Evolutionary conservation across 495 filamentous ascomycete species (phyloP).

Genomic region (Lasiosphaeria hispida): DNA sequence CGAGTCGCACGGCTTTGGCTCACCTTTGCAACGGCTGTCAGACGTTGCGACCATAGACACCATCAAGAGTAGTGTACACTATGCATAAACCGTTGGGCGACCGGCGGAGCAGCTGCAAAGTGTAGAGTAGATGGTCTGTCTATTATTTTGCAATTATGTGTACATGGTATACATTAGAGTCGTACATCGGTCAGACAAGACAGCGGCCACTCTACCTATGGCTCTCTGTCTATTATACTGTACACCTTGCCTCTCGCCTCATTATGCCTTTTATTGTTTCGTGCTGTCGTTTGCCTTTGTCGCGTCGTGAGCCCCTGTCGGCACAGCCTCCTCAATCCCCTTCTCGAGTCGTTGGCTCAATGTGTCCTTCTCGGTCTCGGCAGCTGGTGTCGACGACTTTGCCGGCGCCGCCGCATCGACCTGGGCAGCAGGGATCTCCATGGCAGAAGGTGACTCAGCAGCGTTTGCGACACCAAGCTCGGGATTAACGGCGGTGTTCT

Average conservation of each 20-base stretch:
- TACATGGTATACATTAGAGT: constrained; percentile 1
- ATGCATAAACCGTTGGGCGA: background rate
- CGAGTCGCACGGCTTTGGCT: background rate
- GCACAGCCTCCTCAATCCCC: constrained; percentile 7
- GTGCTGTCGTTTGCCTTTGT: constrained; percentile 28
- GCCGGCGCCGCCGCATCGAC: constrained; percentile 7
- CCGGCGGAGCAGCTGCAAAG: background rate
- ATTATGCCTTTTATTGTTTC: constrained; percentile 17
- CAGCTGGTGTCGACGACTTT: background rate
- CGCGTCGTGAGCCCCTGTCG: constrained; percentile 25
- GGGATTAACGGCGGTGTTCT: constrained; percentile 19
- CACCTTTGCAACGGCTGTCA: background rate
- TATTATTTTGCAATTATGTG: background rate
- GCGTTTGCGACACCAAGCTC: constrained; percentile 9
- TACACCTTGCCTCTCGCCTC: background rate
- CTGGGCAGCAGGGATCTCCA: background rate
- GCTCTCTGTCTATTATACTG: constrained; percentile 3
- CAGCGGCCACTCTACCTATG: background rate
- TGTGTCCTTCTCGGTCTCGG: constrained; percentile 2
- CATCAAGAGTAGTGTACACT: no score
- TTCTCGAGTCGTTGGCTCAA: constrained; percentile 1
- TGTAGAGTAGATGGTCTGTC: background rate
- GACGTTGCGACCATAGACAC: no score
- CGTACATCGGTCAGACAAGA: background rate
- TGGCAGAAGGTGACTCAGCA: background rate